These are phyloP conservation scores for Ceratocystis destructans DNA, from an alignment of 2,329 filamentous ascomycete species.

Conservation along the genomic window DNA sequence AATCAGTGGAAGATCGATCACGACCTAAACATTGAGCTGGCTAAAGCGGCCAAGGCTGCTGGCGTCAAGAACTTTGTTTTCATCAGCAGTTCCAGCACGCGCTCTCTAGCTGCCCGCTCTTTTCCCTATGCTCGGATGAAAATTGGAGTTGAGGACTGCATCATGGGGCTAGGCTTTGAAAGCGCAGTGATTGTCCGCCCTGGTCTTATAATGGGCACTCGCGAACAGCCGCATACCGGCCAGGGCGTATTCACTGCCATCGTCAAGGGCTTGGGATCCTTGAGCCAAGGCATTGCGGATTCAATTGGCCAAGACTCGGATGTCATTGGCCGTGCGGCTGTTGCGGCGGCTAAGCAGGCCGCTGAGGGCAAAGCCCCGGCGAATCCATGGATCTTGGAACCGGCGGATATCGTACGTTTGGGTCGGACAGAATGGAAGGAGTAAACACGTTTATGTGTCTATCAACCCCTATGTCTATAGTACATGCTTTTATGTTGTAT, in stretches of 20 bases:
- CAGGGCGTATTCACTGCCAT: conserved; percentile 45
- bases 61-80: conserved; percentile 66
- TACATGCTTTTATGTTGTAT: not conserved
- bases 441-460: conserved; percentile 18
- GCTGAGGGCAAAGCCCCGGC: conserved; percentile 44
- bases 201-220: conserved; percentile 58
- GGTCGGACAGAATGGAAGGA: conserved; percentile 46
- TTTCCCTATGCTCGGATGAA: conserved; percentile 60
- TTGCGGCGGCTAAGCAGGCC: conserved; percentile 45
- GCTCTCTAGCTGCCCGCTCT: conserved; percentile 30
- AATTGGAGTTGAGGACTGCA: conserved; percentile 66
- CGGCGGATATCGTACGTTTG: conserved; percentile 50
- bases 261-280: conserved; percentile 39
- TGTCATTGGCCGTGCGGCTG: conserved; percentile 55
- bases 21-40: conserved; percentile 70
- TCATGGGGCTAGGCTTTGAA: conserved; percentile 60
- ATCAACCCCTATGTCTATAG: not conserved
- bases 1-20: conserved; percentile 81
- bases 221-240: conserved; percentile 45
- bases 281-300: conserved; percentile 47
- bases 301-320: conserved; percentile 58
- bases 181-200: conserved; percentile 62
- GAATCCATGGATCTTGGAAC: conserved; percentile 48
- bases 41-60: conserved; percentile 56
- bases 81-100: conserved; percentile 46